A percentile compares a stretch with the other conserved stretches of the same genome.
Conservation (phyloP, 352 stramenopile species). For the Blastocystis sp. region DNA sequence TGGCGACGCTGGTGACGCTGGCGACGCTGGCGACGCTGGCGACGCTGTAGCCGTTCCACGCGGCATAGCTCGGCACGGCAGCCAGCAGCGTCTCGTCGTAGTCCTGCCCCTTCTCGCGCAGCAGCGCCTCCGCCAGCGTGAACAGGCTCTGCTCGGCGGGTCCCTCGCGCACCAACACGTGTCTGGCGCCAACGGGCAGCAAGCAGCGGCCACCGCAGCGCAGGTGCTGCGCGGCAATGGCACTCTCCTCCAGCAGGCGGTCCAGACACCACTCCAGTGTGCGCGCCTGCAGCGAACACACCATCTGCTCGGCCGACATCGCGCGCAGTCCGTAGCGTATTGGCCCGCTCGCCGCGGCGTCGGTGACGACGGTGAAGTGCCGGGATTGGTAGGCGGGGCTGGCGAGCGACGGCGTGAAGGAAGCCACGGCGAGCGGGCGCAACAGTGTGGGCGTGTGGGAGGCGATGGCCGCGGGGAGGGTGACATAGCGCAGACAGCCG, state of each 20-base stretch:
- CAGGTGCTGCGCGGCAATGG: not conserved
- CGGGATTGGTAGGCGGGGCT: not conserved
- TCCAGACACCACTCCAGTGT: not conserved
- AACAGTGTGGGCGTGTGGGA: not conserved
- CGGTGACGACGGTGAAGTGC: not conserved
- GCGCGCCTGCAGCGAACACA: not conserved
- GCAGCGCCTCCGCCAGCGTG: not conserved
- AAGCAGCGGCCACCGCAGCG: not conserved
- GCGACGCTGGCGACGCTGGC: not conserved
- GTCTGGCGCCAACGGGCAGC: not conserved
- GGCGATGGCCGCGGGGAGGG: not conserved
- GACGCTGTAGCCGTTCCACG: not conserved
- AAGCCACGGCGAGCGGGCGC: not conserved
- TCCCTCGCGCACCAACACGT: not conserved
- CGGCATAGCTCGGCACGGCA: not conserved
- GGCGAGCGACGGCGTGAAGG: not conserved
- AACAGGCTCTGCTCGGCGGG: not conserved
- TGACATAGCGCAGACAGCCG: not conserved
- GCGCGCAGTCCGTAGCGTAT: not conserved
- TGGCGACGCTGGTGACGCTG: not conserved
- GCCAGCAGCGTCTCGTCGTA: not conserved
- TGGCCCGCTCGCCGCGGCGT: not conserved
- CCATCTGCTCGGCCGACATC: not conserved
- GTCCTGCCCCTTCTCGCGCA: not conserved
- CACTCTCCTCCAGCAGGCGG: not conserved